A percentile compares a stretch with the other conserved stretches of the same genome.
These are phyloP conservation scores for Chloris gayana DNA, from an alignment of 176 grass and related monocot species.

Conservation along the genomic window DNA sequence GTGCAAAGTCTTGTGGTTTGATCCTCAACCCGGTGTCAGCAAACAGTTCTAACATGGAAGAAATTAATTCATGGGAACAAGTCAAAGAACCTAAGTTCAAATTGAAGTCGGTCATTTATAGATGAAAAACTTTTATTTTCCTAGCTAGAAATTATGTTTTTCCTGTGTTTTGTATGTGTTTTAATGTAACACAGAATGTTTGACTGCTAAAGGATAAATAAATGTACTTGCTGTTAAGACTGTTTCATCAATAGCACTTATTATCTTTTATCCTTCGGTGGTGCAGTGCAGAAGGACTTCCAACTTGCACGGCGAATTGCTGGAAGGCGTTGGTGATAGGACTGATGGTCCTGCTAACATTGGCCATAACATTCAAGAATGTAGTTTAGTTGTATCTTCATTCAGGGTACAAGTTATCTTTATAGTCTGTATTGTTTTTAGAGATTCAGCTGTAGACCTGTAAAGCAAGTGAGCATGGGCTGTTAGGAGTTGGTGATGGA, in stretches of 20 bases:
- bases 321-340: conserved; percentile 58
- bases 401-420: not conserved
- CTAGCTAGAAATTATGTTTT: not conserved
- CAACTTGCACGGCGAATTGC: conserved; percentile 84
- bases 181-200: conserved; percentile 11
- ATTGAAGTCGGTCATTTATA: conserved; percentile 1
- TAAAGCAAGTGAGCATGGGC: not conserved
- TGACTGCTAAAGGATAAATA: not conserved
- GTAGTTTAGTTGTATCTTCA: not conserved
- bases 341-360: too few relatives aligned
- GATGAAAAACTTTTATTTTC: not conserved
- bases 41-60: conserved; percentile 2
- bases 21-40: conserved; percentile 14
- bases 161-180: conserved; percentile 7
- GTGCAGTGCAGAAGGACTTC: conserved; percentile 88
- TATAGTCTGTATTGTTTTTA: too few relatives aligned
- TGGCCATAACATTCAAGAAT: not conserved
- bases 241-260: not conserved
- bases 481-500: not conserved
- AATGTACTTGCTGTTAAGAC: not conserved
- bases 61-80: conserved; percentile 10
- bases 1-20: not conserved
- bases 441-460: not conserved
- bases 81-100: not conserved
- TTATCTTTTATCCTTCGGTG: conserved; percentile 11